phyloP scores from a whole-genome alignment of 2,329 filamentous ascomycete genomes.

The Zymoseptoria passerinii region DNA sequence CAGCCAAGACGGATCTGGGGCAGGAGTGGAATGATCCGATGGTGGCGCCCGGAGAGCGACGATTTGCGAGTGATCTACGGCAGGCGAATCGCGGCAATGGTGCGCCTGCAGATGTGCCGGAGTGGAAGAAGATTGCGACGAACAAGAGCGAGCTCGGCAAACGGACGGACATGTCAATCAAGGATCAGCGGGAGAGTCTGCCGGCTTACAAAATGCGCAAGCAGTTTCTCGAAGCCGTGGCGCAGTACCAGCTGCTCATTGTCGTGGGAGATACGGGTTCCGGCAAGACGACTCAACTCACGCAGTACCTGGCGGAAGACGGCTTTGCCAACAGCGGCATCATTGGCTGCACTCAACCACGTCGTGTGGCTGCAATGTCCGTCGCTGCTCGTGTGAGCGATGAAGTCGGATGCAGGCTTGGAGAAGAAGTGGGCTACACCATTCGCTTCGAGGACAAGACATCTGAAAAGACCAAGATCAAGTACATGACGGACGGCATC shows the following conservation, averaged over 20 bases:
- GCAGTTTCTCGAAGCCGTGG: constrained; percentile 78
- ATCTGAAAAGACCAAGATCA: constrained; percentile 79
- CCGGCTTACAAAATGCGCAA: constrained; percentile 89
- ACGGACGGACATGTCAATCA: constrained; percentile 83
- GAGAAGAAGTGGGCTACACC: constrained; percentile 90
- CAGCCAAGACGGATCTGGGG: constrained; percentile 70
- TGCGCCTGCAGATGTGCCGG: constrained; percentile 60
- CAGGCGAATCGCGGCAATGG: constrained; percentile 48
- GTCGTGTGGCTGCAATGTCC: constrained; percentile 94
- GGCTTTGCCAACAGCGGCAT: constrained; percentile 82
- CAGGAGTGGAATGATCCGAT: constrained; percentile 97
- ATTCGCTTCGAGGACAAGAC: constrained; percentile 97
- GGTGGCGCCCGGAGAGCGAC: constrained; percentile 72
- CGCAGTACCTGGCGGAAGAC: constrained; percentile 94
- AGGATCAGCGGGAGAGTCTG: constrained; percentile 84
- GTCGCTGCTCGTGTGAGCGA: constrained; percentile 95
- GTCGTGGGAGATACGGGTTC: constrained; percentile 96
- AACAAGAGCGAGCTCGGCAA: constrained; percentile 77
- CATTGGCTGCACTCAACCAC: constrained; percentile 93
- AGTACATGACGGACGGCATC: constrained; percentile 99
- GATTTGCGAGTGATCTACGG: constrained; percentile 82
- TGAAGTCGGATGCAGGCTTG: constrained; percentile 85
- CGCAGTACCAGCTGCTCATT: constrained; percentile 82
- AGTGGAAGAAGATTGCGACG: constrained; percentile 77
- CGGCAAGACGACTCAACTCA: constrained; percentile 93